A percentile compares a stretch with the other conserved stretches of the same genome.
phyloP scores from a whole-genome alignment of 2,329 filamentous ascomycete species.

The Pestalotiopsis fici region DNA sequence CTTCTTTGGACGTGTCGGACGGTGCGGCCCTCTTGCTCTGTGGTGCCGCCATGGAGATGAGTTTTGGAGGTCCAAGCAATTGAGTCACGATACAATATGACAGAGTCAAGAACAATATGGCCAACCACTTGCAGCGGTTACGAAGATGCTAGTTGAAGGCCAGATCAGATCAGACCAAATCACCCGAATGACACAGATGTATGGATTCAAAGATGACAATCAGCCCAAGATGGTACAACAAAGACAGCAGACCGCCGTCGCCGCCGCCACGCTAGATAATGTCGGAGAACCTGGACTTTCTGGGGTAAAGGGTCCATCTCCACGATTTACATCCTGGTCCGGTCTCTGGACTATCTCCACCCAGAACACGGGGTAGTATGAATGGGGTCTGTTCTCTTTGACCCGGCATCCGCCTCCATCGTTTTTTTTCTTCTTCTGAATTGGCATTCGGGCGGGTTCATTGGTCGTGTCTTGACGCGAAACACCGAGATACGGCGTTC shows the following conservation, averaged over 20 bases:
- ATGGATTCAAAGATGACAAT: background rate
- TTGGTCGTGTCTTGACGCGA: background rate
- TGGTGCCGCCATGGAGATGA: conserved; percentile 11
- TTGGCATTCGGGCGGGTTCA: background rate
- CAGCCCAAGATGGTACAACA: background rate
- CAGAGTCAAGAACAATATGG: background rate
- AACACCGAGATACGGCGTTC: background rate
- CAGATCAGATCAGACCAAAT: background rate
- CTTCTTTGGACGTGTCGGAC: conserved; percentile 18
- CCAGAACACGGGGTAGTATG: background rate
- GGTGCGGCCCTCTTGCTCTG: conserved; percentile 12
- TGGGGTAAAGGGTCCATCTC: background rate
- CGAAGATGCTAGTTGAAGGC: background rate
- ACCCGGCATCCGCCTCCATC: background rate
- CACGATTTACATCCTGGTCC: background rate
- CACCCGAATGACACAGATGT: background rate
- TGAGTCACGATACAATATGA: no score
- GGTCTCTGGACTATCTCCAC: background rate
- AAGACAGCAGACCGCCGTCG: background rate
- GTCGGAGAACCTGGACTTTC: background rate
- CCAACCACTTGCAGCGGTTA: background rate
- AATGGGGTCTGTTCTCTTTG: background rate
- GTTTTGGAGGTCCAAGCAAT: no score
- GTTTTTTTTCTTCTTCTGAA: background rate
- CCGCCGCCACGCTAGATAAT: background rate